Conservation (phyloP, 441 rosid genomes). For the Populus trichocarpa region DNA sequence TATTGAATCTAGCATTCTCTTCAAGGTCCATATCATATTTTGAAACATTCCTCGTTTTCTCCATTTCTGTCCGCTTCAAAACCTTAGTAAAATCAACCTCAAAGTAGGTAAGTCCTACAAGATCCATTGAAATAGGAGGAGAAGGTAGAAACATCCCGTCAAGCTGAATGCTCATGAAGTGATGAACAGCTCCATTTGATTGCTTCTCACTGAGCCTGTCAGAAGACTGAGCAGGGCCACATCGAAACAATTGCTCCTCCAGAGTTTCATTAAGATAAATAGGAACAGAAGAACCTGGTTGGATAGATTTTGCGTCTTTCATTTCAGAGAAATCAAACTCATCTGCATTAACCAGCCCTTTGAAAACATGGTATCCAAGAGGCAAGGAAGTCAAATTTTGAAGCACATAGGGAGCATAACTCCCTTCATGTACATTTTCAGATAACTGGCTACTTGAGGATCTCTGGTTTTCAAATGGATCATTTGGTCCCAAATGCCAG, state of each 20-base stretch:
- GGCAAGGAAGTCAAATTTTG: constrained; percentile 90
- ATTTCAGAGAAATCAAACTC: constrained; percentile 43
- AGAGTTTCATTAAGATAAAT: constrained; percentile 61
- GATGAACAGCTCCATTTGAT: constrained; percentile 62
- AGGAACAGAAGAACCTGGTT: constrained; percentile 77
- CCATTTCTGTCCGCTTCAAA: constrained; percentile 24
- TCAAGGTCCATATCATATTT: constrained; percentile 31
- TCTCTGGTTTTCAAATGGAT: constrained; percentile 37
- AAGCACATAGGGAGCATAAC: constrained; percentile 81
- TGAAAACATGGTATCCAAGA: constrained; percentile 60
- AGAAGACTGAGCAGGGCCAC: constrained; percentile 51
- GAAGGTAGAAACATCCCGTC: constrained; percentile 82
- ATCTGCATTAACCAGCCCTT: constrained; percentile 43
- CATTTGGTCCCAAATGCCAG: constrained; percentile 44
- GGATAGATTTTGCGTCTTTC: constrained; percentile 51
- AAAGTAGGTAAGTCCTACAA: constrained; percentile 77
- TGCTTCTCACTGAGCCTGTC: constrained; percentile 63
- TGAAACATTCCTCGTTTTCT: constrained; percentile 23
- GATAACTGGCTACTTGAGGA: constrained; percentile 32
- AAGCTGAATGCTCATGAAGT: constrained; percentile 74
- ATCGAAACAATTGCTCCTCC: constrained; percentile 51
- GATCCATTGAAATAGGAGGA: constrained; percentile 86
- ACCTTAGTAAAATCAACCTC: constrained; percentile 88
- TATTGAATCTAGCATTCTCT: constrained; percentile 37
- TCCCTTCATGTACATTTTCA: constrained; percentile 46